Base-by-base conservation (phyloP, 2,329 filamentous ascomycete species). In the Endocalyx cinctus region DNA sequence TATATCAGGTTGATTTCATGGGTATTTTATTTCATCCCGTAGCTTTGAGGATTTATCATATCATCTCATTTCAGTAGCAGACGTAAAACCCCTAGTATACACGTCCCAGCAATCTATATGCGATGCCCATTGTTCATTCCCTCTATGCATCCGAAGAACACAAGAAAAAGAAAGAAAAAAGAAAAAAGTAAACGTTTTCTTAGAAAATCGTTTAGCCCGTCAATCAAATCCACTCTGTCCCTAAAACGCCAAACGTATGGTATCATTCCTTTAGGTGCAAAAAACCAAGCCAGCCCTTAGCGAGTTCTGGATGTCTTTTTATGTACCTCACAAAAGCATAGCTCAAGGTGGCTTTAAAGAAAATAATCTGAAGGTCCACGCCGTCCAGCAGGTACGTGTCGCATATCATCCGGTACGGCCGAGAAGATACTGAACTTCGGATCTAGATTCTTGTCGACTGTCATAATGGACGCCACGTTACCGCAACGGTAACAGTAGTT, bases 391-490 rank as follows among this genome's bases (percentile, higher is more conserved):
- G 87, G 87, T 7, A 90, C 82, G 35, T 87, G 84, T 40, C 87
- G 74, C 60, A 85, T 76, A 47, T 92, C 82, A 51, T 92, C 87
- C 0, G 87, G 86, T n/a, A 94, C 87, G 19, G 87, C 87, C 18
- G 79, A 83, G 68, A 94, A 94, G 53, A 94, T 92, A 59, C 83
- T 92, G 67, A 98, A 98, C 52, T 85, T 87, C 19, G 90, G 88
- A 40, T 87, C 81, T 33, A 96, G 71, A 52, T 92, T 84, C 52
- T 84, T 83, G 46, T 84, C 81, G 17, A 96, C 80, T 33, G 88
- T 88, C 82, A 95, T 95, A 57, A 96, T 94, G 56, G 89, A 96
- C 6, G 92, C 92, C 57, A 97, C 79, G 54, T 98, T 98, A 23
- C 92, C 92, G 60, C 92, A 98, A 34, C 89, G 77, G 60, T 95